Percentiles rank a stretch among this genome's conserved stretches.
Conservation (phyloP, 2,329 filamentous ascomycete genomes). For the Arthroderma sp. region DNA sequence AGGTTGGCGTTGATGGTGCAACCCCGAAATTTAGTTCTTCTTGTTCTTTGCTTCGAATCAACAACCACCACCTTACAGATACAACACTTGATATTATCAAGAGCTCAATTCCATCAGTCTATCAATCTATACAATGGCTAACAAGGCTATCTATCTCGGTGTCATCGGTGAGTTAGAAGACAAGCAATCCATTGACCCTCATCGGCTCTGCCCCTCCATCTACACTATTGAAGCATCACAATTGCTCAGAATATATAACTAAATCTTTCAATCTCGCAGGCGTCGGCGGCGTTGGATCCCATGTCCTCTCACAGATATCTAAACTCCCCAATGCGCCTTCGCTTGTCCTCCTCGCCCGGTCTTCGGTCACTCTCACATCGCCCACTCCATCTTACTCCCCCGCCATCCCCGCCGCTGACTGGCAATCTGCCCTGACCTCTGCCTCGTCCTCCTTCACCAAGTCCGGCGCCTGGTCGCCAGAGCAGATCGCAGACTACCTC, state of each 20-base stretch:
- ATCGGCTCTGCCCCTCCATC: not conserved
- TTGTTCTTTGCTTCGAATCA: no score
- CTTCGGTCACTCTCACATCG: slow-evolving; percentile 67
- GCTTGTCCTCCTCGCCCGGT: slow-evolving; percentile 75
- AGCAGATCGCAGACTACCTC: slow-evolving; percentile 66
- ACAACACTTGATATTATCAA: no score
- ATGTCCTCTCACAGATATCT: slow-evolving; percentile 73
- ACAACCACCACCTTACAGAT: no score
- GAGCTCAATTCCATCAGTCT: no score
- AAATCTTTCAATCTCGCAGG: slow-evolving; percentile 40
- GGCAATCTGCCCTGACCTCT: slow-evolving; percentile 48
- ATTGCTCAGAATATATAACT: not conserved
- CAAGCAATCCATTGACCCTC: no score
- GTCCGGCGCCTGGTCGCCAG: slow-evolving; percentile 41
- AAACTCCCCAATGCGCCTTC: slow-evolving; percentile 55
- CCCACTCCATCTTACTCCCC: slow-evolving; percentile 55
- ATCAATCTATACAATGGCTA: slow-evolving; percentile 15
- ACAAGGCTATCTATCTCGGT: slow-evolving; percentile 29
- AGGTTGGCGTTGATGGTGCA: not conserved
- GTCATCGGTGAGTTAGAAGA: slow-evolving; percentile 24
- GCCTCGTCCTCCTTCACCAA: slow-evolving; percentile 48
- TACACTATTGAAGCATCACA: slow-evolving; percentile 1
- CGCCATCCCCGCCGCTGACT: slow-evolving; percentile 42
- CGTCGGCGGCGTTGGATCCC: slow-evolving; percentile 82
- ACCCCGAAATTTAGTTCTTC: no score